Percentiles rank a stretch among this genome's conserved stretches.
Conservation (phyloP, 2,329 filamentous ascomycete genomes). For the Cladosporium austrohemisphaericum region DNA sequence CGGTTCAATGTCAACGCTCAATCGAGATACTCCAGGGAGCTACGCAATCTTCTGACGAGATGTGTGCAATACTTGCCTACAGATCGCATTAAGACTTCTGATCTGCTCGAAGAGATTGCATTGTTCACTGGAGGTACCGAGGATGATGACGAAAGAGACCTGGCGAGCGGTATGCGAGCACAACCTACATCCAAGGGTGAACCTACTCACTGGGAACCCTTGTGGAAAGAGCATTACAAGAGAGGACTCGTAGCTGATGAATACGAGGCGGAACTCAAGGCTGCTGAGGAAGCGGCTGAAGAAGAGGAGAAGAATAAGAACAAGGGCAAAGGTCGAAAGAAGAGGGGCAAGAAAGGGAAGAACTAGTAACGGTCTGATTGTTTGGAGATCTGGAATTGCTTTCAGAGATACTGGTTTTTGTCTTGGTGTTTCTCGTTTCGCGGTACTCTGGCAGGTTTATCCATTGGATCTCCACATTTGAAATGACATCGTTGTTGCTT, state of each 20-base stretch:
- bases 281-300: too few relatives aligned
- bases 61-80: background rate
- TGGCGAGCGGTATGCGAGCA: background rate
- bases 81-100: background rate
- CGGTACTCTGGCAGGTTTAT: too few relatives aligned
- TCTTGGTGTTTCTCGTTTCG: too few relatives aligned
- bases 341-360: too few relatives aligned
- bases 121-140: background rate
- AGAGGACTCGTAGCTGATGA: background rate
- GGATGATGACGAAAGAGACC: background rate
- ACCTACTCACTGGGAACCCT: background rate
- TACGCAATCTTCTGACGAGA: background rate
- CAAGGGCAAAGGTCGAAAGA: too few relatives aligned
- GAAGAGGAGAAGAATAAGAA: too few relatives aligned
- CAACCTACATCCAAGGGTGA: background rate
- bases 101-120: background rate
- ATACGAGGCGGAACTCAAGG: too few relatives aligned
- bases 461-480: too few relatives aligned
- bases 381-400: too few relatives aligned
- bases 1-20: background rate
- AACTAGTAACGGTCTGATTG: too few relatives aligned
- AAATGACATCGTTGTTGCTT: too few relatives aligned
- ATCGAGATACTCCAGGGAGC: background rate
- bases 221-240: background rate
- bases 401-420: too few relatives aligned